Percentiles rank a stretch among this genome's conserved stretches.
Evolutionary conservation across 2,329 filamentous ascomycete genomes (phyloP).

Genomic region (Diaporthe citrichinensis): DNA sequence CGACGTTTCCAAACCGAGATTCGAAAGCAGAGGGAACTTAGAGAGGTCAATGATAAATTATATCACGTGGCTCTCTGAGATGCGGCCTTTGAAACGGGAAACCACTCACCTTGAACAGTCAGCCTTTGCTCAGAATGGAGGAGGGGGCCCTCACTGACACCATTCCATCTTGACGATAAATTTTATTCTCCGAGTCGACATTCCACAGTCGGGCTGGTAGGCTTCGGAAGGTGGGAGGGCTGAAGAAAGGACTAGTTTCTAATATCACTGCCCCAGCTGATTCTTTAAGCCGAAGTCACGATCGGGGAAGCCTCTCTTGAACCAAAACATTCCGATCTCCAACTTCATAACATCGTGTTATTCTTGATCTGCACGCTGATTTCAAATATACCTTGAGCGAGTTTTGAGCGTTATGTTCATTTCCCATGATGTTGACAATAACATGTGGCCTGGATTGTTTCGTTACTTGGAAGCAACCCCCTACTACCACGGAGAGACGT

Average conservation of each 20-base stretch:
- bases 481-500: not conserved
- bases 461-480: no score
- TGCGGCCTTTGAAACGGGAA: not conserved
- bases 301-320: not conserved
- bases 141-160: no score
- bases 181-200: not conserved
- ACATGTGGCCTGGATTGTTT: not conserved
- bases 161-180: not conserved
- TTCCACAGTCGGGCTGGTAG: not conserved
- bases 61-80: not conserved
- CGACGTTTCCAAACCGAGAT: not conserved
- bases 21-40: not conserved
- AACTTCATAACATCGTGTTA: not conserved
- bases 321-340: not conserved
- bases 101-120: not conserved
- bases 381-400: accelerated
- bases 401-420: not conserved
- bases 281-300: not conserved
- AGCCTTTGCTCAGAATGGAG: no score
- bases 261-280: not conserved
- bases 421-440: no score
- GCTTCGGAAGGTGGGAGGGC: not conserved
- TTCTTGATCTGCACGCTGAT: not conserved
- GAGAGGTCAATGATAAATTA: not conserved
- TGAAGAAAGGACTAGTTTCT: not conserved